Base-by-base conservation (phyloP, 169 alveolate species). In the Plasmodium vinckei region DNA sequence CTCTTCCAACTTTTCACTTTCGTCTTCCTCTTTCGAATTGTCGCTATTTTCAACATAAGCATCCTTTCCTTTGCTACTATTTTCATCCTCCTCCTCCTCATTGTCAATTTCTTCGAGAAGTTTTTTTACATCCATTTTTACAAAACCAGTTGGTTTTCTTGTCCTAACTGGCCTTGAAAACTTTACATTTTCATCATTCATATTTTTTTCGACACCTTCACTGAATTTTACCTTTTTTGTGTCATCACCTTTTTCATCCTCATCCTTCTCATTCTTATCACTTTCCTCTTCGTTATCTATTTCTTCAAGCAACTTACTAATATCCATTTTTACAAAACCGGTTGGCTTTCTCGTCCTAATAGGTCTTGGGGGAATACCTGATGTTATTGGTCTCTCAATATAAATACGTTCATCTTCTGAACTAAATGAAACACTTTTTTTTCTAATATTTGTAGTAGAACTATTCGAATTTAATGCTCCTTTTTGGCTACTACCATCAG, bases 261-360 rank as follows among this genome's bases (percentile, higher is more conserved):
- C 59, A 27, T 15, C 5, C 6, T 61, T 13, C 13, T 42, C 63
- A 4, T 46, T 75, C 13, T 46, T 17, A 9, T 23, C 69, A 27
- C 15, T 59, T 25, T 61, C 39, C 10, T 63, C 68, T 15, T n/a
- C 69, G n/a, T 68, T 59, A 54, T 21, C 63, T 68, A 13, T 59
- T 33, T 68, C 77, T 42, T 68, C 60, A 47, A 68, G 59, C 12
- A 71, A 25, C 19, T 71, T 71, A 6, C 27, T 51, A 9, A 71
- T 10, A 25, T 71, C 84, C 72, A 59, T 59, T 25, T 79, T 79
- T 42, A 79, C 82, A 53, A 19, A 79, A 1, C 79, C 89, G 2
- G 89, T 79, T 27, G 89, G 89, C 33, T 79, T 79, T 12, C 89
- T 79, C 3, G 89, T 15, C 33, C 89, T 79, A 6, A 65, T 71